These are phyloP conservation scores for Actinomucor elegans DNA, from an alignment of 371 early-diverging fungal species.

Conservation along the genomic window DNA sequence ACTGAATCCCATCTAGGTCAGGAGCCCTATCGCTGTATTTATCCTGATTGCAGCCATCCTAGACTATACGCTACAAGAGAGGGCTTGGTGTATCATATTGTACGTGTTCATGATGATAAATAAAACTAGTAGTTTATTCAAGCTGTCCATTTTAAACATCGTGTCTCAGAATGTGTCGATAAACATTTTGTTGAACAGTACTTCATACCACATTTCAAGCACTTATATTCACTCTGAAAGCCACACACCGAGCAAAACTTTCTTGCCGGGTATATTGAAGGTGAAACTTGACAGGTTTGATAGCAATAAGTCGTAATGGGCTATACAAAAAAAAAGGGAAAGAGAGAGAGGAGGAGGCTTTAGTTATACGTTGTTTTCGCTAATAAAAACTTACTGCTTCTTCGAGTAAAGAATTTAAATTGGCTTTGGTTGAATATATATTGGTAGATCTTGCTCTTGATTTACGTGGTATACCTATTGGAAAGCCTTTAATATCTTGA, in stretches of 20 bases:
- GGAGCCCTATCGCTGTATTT: conserved; percentile 50
- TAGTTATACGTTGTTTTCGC: neutral
- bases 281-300: conserved; percentile 52
- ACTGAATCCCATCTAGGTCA: conserved; percentile 38
- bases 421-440: conserved; percentile 49
- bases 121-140: neutral
- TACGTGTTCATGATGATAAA: conserved; percentile 34
- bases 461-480: conserved; percentile 15
- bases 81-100: conserved; percentile 49
- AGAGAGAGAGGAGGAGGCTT: no score
- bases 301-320: conserved; percentile 43
- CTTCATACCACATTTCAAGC: conserved; percentile 65
- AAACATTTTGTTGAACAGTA: conserved; percentile 62
- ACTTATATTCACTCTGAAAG: conserved; percentile 58
- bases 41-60: conserved; percentile 39
- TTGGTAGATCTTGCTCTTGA: conserved; percentile 29
- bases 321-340: no score
- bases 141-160: conserved; percentile 42
- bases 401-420: conserved; percentile 52
- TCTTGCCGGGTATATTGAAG: conserved; percentile 60
- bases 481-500: neutral
- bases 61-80: conserved; percentile 45
- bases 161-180: conserved; percentile 61
- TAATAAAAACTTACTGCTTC: conserved; percentile 43
- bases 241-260: conserved; percentile 73